A percentile compares a stretch with the other conserved stretches of the same genome.
Evolutionary conservation across 116 monocot species (phyloP).

Genomic region (Papilionanthe hybrid): DNA sequence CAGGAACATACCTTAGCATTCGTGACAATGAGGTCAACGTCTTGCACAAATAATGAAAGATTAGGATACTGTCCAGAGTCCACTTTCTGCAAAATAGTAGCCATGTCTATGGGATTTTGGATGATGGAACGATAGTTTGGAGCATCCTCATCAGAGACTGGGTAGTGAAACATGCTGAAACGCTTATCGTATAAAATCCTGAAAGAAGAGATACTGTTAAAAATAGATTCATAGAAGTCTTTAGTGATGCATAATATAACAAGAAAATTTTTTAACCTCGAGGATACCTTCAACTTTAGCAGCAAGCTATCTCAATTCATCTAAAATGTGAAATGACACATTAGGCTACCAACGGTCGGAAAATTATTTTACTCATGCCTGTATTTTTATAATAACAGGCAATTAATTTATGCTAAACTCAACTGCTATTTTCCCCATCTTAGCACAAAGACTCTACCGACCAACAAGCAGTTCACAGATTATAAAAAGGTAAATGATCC

Average conservation of each 20-base stretch:
- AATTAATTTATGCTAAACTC: no score
- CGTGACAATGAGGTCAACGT: constrained; percentile 79
- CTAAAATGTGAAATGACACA: neutral
- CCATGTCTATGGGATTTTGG: constrained; percentile 95
- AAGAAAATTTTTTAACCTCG: neutral
- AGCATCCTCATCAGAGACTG: constrained; percentile 85
- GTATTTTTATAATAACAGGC: no score
- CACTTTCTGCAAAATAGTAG: constrained; percentile 83
- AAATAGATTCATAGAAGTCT: neutral
- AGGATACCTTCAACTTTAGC: neutral
- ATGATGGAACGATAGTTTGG: constrained; percentile 84
- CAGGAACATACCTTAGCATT: constrained; percentile 76
- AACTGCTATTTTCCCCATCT: no score
- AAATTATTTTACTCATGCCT: no score
- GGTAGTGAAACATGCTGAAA: constrained; percentile 84
- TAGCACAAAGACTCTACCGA: no score
- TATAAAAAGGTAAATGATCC: neutral
- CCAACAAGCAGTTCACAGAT: neutral
- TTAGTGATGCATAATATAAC: neutral
- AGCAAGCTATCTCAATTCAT: neutral
- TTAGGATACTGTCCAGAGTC: constrained; percentile 84
- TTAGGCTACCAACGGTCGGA: neutral
- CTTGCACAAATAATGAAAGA: constrained; percentile 53
- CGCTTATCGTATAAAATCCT: constrained; percentile 91
- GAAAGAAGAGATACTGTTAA: constrained; percentile 13